phyloP scores from a whole-genome alignment of 345 rosid genomes.

The Passiflora organensis region DNA sequence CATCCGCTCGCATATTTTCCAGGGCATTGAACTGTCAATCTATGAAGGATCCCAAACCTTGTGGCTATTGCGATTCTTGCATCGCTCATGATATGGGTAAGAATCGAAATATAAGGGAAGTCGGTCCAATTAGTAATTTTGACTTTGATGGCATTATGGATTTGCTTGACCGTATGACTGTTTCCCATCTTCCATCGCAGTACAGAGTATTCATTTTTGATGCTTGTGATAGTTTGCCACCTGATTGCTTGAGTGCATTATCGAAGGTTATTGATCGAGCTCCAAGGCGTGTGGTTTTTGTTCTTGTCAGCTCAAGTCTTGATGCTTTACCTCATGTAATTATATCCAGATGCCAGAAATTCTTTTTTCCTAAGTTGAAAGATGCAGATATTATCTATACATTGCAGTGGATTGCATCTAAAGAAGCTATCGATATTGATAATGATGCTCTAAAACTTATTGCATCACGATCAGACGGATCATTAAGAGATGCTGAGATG shows the following conservation, averaged over 20 bases:
- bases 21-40: slow-evolving; percentile 90
- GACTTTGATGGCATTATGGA: slow-evolving; percentile 69
- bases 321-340: slow-evolving; percentile 90
- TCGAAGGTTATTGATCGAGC: slow-evolving; percentile 78
- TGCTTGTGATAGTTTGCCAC: slow-evolving; percentile 73
- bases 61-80: slow-evolving; percentile 75
- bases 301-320: slow-evolving; percentile 83
- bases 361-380: slow-evolving; percentile 90
- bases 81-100: slow-evolving; percentile 67
- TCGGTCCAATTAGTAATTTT: slow-evolving; percentile 73
- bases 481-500: slow-evolving; percentile 94
- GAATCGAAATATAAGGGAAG: slow-evolving; percentile 61
- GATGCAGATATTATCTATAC: slow-evolving; percentile 79
- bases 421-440: slow-evolving; percentile 66
- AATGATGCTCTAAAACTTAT: slow-evolving; percentile 82
- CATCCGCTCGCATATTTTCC: slow-evolving; percentile 84
- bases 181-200: slow-evolving; percentile 48
- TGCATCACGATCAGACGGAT: slow-evolving; percentile 96
- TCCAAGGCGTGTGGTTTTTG: slow-evolving; percentile 68
- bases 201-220: slow-evolving; percentile 72
- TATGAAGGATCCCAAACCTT: slow-evolving; percentile 64
- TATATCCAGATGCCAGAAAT: slow-evolving; percentile 89
- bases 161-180: slow-evolving; percentile 53
- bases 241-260: slow-evolving; percentile 75
- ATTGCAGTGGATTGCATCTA: slow-evolving; percentile 68